A percentile compares a stretch with the other conserved stretches of the same genome.
phyloP scores from a whole-genome alignment of 352 stramenopile species.

The Pythium biforme region DNA sequence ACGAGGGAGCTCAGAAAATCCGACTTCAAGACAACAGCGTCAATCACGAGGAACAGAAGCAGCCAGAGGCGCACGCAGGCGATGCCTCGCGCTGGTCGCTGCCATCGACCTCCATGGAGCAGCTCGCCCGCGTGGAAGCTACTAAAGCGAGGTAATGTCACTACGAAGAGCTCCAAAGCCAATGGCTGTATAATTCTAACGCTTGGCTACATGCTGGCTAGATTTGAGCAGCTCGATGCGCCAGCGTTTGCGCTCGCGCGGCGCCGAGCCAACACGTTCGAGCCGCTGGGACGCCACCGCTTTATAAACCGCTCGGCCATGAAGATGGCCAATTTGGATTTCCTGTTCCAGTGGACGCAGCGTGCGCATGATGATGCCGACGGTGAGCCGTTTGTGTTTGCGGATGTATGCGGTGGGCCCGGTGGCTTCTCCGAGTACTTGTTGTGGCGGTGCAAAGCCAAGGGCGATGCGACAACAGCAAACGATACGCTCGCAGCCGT shows the following conservation, averaged over 20 bases:
- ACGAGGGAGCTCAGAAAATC: neutral
- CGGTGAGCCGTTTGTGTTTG: conserved; percentile 48
- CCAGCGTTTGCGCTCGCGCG: conserved; percentile 42
- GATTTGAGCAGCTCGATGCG: conserved; percentile 39
- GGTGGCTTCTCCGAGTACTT: conserved; percentile 84
- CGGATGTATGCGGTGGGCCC: conserved; percentile 73
- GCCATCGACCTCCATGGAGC: conserved; percentile 15
- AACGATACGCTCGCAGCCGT: neutral
- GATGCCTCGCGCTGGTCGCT: neutral
- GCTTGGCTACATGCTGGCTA: conserved; percentile 28
- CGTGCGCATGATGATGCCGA: neutral
- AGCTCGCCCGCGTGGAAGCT: conserved; percentile 1
- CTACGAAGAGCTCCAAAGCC: neutral
- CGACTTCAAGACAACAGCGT: neutral
- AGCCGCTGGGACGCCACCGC: conserved; percentile 49
- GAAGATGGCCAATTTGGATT: conserved; percentile 77
- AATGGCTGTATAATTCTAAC: conserved; percentile 17
- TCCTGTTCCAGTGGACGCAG: conserved; percentile 54
- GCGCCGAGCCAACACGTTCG: conserved; percentile 48
- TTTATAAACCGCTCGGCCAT: conserved; percentile 84
- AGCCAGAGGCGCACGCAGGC: neutral
- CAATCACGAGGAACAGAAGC: neutral
- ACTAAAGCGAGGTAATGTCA: conserved; percentile 29
- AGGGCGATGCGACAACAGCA: neutral
- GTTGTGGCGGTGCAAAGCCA: conserved; percentile 43